Evolutionary conservation across 2,329 filamentous ascomycete genomes (phyloP), one percentile per base, ranked within the genome.

Genomic region (Fusarium sp.): DNA sequence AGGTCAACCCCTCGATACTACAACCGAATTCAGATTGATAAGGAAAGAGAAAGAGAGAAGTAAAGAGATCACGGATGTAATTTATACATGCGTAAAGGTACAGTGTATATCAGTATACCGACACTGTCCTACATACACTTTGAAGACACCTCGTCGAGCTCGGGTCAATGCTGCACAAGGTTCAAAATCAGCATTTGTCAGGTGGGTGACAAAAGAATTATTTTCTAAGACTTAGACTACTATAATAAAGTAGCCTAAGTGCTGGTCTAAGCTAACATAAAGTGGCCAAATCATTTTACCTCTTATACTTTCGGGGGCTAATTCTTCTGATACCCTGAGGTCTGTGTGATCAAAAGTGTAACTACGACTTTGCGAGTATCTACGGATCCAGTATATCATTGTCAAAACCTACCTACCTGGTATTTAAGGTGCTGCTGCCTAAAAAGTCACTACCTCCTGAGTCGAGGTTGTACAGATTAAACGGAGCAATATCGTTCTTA

Each of bases 301-400:
- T 8, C 7, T 32, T 16, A 32, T 16, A 2, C 30, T 32, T 32
- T 32, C 3, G 13, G 6, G 4, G 30, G 14, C 14, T 16, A 32
- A 8, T 16, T 32, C 30, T 32, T 30, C 13, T 30, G 29, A 27
- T 10, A 27, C 29, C 6, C 6, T 14, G 13, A 30, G 29, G 29
- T 32, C 6, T 16, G 32, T 18, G 8, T 34, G 32, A 18, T 2
- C 16, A 18, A 34, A 34, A 18, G 32, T 34, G 32, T 10, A 34
- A 18, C 0, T 34, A 18, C 9, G 5, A 2, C 8, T 34, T 10
- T 18, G 4, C 5, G 32, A 6, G 0, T 11, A 18, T 34, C 5
- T 34, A 10, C 8, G 5, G 16, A 34, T 34, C 8, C 8, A 18
- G 4, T 20, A 20, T 20, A 20, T 18, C 32, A 18, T 16, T 18